Evolutionary conservation across 208 protist species (phyloP).

Genomic region (Leishmania mexicana): DNA sequence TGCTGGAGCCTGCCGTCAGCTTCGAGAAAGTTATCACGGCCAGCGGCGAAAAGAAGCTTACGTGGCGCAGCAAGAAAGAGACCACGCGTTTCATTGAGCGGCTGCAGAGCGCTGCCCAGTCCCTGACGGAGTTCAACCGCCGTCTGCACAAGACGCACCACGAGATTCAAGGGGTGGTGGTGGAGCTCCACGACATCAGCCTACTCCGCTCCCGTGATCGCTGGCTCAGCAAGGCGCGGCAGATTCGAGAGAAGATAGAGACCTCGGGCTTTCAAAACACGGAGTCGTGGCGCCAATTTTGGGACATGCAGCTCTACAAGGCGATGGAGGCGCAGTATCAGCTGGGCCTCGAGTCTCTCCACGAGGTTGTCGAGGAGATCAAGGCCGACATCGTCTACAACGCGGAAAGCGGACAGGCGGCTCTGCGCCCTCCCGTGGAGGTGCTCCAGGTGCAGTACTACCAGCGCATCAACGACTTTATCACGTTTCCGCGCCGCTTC

Average conservation of each 20-base stretch:
- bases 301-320: slow-evolving; percentile 99
- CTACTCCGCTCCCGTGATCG: slow-evolving; percentile 91
- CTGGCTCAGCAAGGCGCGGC: slow-evolving; percentile 91
- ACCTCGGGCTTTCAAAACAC: slow-evolving; percentile 89
- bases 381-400: slow-evolving; percentile 93
- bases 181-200: slow-evolving; percentile 92
- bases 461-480: slow-evolving; percentile 94
- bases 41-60: slow-evolving; percentile 77
- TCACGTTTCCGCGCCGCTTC: slow-evolving; percentile 94
- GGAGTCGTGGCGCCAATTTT: slow-evolving; percentile 94
- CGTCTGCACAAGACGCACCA: slow-evolving; percentile 92
- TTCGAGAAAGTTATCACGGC: slow-evolving; percentile 94
- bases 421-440: slow-evolving; percentile 91
- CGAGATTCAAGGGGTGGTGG: slow-evolving; percentile 82
- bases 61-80: slow-evolving; percentile 83
- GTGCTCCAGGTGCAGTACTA: slow-evolving; percentile 94
- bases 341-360: slow-evolving; percentile 90
- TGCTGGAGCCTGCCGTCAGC: slow-evolving; percentile 83
- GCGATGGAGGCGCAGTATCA: slow-evolving; percentile 96
- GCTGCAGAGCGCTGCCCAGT: slow-evolving; percentile 82
- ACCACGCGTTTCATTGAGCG: slow-evolving; percentile 85
- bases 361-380: slow-evolving; percentile 93
- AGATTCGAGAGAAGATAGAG: slow-evolving; percentile 91
- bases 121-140: slow-evolving; percentile 92
- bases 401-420: slow-evolving; percentile 70